Evolutionary conservation across 2,329 filamentous ascomycete species (phyloP), one percentile per base, ranked within the genome.

Genomic region (Pseudogymnoascus sp.): DNA sequence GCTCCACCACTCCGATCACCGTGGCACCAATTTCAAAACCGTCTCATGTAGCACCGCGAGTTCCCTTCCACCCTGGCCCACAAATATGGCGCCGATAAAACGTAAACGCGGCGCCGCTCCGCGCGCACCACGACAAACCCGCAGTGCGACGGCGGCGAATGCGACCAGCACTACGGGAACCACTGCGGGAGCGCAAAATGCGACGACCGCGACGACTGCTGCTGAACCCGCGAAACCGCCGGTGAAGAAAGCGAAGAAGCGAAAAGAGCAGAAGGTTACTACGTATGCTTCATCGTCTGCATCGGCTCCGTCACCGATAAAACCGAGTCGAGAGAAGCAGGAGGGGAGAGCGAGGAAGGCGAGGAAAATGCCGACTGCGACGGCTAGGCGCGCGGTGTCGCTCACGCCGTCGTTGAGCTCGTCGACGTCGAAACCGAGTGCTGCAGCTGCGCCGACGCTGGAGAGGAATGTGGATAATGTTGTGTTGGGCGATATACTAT

Each of bases 381-480:
- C 47, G n/a, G 47, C 29, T 54, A 33, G 47, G 47, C 47, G 47
- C 47, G 47, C 47, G 29, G 47, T 54, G 47, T 54, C 47, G 47
- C 29, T 54, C 29, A 54, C 47, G n/a, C 47, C 47, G 9, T 54
- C 47, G 47, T 15, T 54, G n/a, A 54, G 47, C 26, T 54, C 47
- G 47, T 54, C 47, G n/a, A 54, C 47, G 2, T 54, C 47, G n/a
- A 54, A 54, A 5, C 47, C 47, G 1, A 33, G 29, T 9, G 47
- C 47, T 33, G 47, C 47, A 4, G 4, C 47, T 21, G 61, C 31
- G 37, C 60, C 50, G 60, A 60, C 41, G 13, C 58, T 64, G 8
- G 86, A 88, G 67, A 88, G 89, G 62, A 96, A 95, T 72, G 88
- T 97, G 66, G 85, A 91, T 71, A 89, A 90, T 71, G 90, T 97